phyloP scores from a whole-genome alignment of 257 asterid genomes.

The Thymus mandschuricus region DNA sequence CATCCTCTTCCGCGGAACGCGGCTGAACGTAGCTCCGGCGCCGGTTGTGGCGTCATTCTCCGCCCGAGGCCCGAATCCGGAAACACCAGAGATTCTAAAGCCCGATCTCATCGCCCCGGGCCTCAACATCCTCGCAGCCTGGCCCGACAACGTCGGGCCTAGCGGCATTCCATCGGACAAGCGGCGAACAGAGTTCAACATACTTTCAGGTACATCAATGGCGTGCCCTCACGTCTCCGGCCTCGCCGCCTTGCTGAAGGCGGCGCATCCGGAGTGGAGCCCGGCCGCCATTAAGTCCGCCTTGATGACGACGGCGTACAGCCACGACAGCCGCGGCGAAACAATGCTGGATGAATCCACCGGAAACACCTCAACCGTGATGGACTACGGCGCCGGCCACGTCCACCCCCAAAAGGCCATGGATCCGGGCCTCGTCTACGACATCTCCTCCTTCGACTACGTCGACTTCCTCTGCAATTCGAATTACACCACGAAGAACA shows the following conservation, averaged over 20 bases:
- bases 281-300: conserved; percentile 92
- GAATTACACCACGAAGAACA: conserved; percentile 68
- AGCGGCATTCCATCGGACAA: conserved; percentile 68
- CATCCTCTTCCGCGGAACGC: conserved; percentile 66
- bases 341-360: conserved; percentile 80
- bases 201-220: conserved; percentile 87
- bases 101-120: conserved; percentile 96
- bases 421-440: conserved; percentile 86
- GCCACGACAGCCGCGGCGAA: conserved; percentile 61
- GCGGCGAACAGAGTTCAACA: conserved; percentile 76
- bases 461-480: conserved; percentile 80
- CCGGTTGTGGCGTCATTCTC: conserved; percentile 88
- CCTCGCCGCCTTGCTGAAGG: conserved; percentile 77
- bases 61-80: conserved; percentile 87
- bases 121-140: conserved; percentile 82
- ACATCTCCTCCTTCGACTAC: conserved; percentile 63
- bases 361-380: conserved; percentile 67
- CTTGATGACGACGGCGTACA: conserved; percentile 86
- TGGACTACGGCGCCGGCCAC: conserved; percentile 92
- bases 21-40: conserved; percentile 71
- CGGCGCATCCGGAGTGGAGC: conserved; percentile 93
- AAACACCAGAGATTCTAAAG: conserved; percentile 77
- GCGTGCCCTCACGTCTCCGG: conserved; percentile 96
- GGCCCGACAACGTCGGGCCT: conserved; percentile 80
- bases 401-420: conserved; percentile 90